Evolutionary conservation across 139 green algal species (phyloP), one percentile per base, ranked within the genome.

Genomic region (Haematococcus lacustris): DNA sequence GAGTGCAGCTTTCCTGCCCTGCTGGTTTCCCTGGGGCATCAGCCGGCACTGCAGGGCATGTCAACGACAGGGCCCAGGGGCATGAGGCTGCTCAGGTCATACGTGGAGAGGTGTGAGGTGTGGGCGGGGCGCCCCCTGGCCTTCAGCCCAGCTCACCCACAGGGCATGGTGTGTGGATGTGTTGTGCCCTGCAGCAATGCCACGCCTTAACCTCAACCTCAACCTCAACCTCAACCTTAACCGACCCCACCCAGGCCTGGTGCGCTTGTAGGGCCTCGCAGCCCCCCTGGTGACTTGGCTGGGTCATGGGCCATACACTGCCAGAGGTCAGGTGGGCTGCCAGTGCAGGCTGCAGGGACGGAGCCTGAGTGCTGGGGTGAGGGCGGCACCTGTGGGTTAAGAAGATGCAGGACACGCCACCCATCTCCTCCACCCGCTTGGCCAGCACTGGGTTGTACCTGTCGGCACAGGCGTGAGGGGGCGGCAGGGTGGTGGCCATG

Each of bases 321-420:
- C 17, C 57, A 65, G 21, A 33, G 38, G 37, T 6, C 26, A 2
- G 1, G 35, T n/a, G 28, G n/a, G 28, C 72, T 71, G n/a, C n/a
- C n/a, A n/a, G n/a, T n/a, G n/a, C n/a, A n/a, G n/a, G n/a, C n/a
- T n/a, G n/a, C n/a, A n/a, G n/a, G n/a, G n/a, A n/a, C n/a, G n/a
- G n/a, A n/a, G n/a, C n/a, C n/a, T n/a, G n/a, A n/a, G n/a, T n/a
- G n/a, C n/a, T n/a, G n/a, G n/a, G n/a, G n/a, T n/a, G n/a, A n/a
- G n/a, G n/a, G n/a, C n/a, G n/a, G n/a, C 70, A 83, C 66, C 78
- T 78, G 85, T 96, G 91, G 1, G 87, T 90, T 0, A 96, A 76
- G 75, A 93, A 91, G 3, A 94, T 93, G 70, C 77, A 89, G 2
- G 76, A 73, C 17, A 89, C 82, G 26, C 90, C 91, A 0, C 91